Evolutionary conservation across 768 basidiomycete species (phyloP), one percentile per base, ranked within the genome.

Genomic region (Lactarius vividus): DNA sequence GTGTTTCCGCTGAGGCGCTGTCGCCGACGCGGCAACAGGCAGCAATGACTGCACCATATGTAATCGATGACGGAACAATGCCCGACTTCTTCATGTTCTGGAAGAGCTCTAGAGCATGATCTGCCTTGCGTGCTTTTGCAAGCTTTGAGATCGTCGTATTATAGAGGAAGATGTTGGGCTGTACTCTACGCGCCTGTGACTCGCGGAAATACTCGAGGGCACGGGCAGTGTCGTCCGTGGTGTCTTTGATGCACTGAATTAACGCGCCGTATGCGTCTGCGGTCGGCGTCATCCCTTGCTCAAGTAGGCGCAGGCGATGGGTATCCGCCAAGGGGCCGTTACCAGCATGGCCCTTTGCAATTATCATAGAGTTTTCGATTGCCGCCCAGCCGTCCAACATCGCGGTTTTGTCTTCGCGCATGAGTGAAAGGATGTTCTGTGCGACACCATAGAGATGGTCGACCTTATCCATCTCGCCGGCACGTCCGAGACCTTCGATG

Each of bases 111-210:
- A 99, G 77, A 0, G 94, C 95, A 57, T 86, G 81, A 69, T 97
- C 95, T 0, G 94, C 93, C 77, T 96, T 96, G 70, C 97, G 85
- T 3, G 97, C 97, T 75, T 91, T 94, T 37, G 94, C 88, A 11
- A 99, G 84, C 79, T 96, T 96, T 69, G 92, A 94, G 77, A 99
- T 98, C 78, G 96, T 89, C 71, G 93, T 98, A 80, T 99, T 98
- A 81, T 91, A 99, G 44, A 99, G 84, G 78, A 89, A 99, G 56
- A 89, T 82, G 73, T 92, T 95, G 18, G 94, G 89, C 37, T 72
- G 70, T 44, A 96, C 91, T 10, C 87, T 86, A 31, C 85, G 83
- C 53, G 78, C 75, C 66, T 87, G 83, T 26, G 89, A 83, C 75
- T 99, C 96, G 33, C 87, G 79, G 79, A 89, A 98, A 35, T 98